Base-by-base conservation (phyloP, 305 asterid genomes). In the Plantago coronopus region DNA sequence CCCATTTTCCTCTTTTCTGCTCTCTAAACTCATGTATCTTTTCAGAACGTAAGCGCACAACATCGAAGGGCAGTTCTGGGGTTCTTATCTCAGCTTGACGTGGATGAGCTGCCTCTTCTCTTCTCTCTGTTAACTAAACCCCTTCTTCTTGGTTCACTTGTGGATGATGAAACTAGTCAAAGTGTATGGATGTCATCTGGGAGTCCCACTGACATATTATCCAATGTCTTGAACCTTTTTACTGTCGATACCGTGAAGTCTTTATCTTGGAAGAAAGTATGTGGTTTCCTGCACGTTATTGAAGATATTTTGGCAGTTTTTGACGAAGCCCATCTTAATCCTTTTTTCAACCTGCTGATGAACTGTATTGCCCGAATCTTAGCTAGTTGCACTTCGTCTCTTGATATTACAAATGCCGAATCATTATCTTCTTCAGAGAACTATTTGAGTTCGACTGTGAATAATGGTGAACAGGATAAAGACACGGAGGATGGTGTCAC, bases 41-140 rank as follows among this genome's bases (percentile, higher is more conserved):
- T 59, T 45, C 89, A 94, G 99, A 82, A 74, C 71, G 81, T 91
- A 59, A 78, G 90, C 66, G 80, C 76, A 53, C 72, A 73, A 72
- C 91, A 83, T 60, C 84, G 99, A 69, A 88, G 67, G 78, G 95
- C 95, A 48, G 81, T 94, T 78, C 88, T 94, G 66, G 91, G 85
- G 49, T 90, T 90, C 80, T 72, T 94, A 72, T 76, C 89, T 50
- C 86, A 90, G 78, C 95, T 94, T 71, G 97, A 94, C 65, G 66
- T 78, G 54, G 84, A 79, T 10, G 97, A 94, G 79, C 96, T 94
- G 69, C 86, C 93, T 66, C 83, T 85, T 50, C 85, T 94, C 85
- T 90, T 90, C 81, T 59, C 76, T 73, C 70, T 90, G 78, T 77
- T 94, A 69, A 66, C 83, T 66, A 79, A 74, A 74, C 95, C 97